Conservation (phyloP, 768 basidiomycete genomes). For the Rhizopogon salebrosus region DNA sequence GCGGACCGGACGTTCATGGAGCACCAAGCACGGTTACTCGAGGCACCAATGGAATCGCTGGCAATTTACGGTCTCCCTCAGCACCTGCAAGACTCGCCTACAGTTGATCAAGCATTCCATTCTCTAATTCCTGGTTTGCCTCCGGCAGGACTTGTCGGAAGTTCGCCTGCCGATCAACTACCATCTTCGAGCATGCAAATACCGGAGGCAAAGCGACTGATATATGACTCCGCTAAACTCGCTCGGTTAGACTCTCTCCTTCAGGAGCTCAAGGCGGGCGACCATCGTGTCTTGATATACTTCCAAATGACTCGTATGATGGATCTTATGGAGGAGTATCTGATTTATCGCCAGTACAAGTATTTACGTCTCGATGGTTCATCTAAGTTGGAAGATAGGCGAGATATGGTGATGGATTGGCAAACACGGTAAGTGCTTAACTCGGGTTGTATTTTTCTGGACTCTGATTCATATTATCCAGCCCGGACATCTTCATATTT, state of each 20-base stretch:
- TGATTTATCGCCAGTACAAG: slow-evolving; percentile 95
- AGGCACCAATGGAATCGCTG: slow-evolving; percentile 69
- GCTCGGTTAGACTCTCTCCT: slow-evolving; percentile 86
- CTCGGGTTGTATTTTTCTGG: background rate
- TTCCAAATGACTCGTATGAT: slow-evolving; percentile 99
- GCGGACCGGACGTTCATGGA: slow-evolving; percentile 78
- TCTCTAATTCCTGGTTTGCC: slow-evolving; percentile 54
- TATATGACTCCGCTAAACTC: slow-evolving; percentile 95
- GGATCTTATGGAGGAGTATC: slow-evolving; percentile 98
- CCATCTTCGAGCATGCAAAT: slow-evolving; percentile 85
- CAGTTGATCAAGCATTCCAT: slow-evolving; percentile 43
- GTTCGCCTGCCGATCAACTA: slow-evolving; percentile 66
- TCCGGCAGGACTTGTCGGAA: slow-evolving; percentile 59
- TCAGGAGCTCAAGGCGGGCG: slow-evolving; percentile 86
- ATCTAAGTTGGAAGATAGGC: slow-evolving; percentile 90
- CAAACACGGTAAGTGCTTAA: slow-evolving; percentile 72
- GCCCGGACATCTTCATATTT: slow-evolving; percentile 90
- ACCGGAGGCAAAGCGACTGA: slow-evolving; percentile 90
- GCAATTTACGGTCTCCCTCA: slow-evolving; percentile 83
- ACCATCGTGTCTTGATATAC: slow-evolving; percentile 92
- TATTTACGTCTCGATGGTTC: slow-evolving; percentile 91
- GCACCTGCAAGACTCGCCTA: slow-evolving; percentile 52
- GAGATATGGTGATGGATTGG: slow-evolving; percentile 99
- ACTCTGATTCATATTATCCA: slow-evolving; percentile 3
- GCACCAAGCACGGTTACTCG: slow-evolving; percentile 50